phyloP scores from a whole-genome alignment of 495 filamentous ascomycete genomes.

The Hypomontagnella submonticulosa region DNA sequence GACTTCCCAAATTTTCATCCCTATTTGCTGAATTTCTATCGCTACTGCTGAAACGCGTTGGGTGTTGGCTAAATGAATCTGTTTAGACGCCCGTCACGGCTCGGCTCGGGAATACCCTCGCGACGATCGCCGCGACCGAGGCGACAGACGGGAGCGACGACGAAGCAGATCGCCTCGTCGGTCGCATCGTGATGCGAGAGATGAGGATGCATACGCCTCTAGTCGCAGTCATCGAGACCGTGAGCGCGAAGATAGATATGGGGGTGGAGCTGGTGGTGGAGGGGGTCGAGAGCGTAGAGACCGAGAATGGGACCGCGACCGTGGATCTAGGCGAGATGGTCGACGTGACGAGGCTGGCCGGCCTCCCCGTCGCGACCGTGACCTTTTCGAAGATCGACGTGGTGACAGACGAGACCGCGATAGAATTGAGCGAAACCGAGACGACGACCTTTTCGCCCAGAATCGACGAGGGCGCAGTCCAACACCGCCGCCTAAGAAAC shows the following conservation, averaged over 20 bases:
- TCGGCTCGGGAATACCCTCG: conserved; percentile 76
- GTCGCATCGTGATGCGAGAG: conserved; percentile 69
- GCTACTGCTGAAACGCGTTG: conserved; percentile 41
- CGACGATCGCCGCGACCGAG: conserved; percentile 50
- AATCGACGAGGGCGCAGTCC: conserved; percentile 79
- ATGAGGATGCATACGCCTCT: conserved; percentile 89
- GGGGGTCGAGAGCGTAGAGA: conserved; percentile 59
- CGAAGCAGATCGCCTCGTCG: conserved; percentile 62
- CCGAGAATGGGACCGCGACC: conserved; percentile 78
- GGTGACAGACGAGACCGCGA: conserved; percentile 63
- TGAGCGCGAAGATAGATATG: conserved; percentile 89
- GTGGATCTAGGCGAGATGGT: conserved; percentile 65
- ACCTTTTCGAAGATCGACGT: conserved; percentile 73
- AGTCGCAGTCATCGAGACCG: conserved; percentile 90
- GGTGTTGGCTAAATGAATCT: conserved; percentile 58
- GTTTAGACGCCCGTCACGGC: conserved; percentile 67
- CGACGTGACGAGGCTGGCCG: conserved; percentile 73
- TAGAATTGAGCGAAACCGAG: conserved; percentile 57
- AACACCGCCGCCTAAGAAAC: conserved; percentile 85
- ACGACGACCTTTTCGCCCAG: conserved; percentile 63
- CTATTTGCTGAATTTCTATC: conserved; percentile 32
- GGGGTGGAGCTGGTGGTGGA: conserved; percentile 63
- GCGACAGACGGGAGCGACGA: conserved; percentile 64
- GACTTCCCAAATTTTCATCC: conserved; percentile 16
- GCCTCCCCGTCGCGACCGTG: conserved; percentile 68